Evolutionary conservation across 2,329 filamentous ascomycete species (phyloP).

Genomic region (Fusarium dimerum): DNA sequence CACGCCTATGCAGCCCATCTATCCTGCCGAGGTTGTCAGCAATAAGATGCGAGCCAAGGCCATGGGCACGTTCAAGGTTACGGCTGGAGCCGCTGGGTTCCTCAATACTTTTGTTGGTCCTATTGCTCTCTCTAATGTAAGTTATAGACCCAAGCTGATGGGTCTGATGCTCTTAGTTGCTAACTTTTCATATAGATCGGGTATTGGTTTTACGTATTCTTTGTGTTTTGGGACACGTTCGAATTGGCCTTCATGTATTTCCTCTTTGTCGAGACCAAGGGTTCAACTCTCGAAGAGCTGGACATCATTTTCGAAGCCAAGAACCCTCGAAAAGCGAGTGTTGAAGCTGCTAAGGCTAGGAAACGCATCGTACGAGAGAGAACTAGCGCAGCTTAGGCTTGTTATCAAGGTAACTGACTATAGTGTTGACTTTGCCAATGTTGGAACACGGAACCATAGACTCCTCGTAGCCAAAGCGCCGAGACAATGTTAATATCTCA

Average conservation of each 20-base stretch:
- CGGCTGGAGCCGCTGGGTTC: conserved; percentile 12
- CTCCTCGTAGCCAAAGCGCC: no score
- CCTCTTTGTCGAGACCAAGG: conserved; percentile 10
- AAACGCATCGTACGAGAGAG: conserved; percentile 5
- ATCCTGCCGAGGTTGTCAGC: conserved; percentile 31
- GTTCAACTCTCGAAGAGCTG: conserved; percentile 8
- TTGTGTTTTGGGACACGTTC: conserved; percentile 11
- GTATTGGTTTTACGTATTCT: conserved; percentile 11
- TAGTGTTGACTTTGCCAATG: no score
- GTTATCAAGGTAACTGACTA: no score
- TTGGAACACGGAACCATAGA: no score
- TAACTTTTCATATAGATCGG: conserved; percentile 4
- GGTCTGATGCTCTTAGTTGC: not conserved
- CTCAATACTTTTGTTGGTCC: conserved; percentile 20
- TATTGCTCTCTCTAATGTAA: conserved; percentile 15
- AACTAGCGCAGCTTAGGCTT: not conserved
- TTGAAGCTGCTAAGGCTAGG: conserved; percentile 6
- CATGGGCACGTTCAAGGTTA: conserved; percentile 14
- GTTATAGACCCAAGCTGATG: not conserved
- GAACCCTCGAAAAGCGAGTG: conserved; percentile 11
- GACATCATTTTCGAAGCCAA: conserved; percentile 9
- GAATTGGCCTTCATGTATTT: conserved; percentile 11
- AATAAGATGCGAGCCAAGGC: conserved; percentile 19
- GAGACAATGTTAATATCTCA: no score
- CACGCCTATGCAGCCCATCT: conserved; percentile 37